Evolutionary conservation across 2,329 filamentous ascomycete species (phyloP).

Genomic region (Botrytis paeoniae): DNA sequence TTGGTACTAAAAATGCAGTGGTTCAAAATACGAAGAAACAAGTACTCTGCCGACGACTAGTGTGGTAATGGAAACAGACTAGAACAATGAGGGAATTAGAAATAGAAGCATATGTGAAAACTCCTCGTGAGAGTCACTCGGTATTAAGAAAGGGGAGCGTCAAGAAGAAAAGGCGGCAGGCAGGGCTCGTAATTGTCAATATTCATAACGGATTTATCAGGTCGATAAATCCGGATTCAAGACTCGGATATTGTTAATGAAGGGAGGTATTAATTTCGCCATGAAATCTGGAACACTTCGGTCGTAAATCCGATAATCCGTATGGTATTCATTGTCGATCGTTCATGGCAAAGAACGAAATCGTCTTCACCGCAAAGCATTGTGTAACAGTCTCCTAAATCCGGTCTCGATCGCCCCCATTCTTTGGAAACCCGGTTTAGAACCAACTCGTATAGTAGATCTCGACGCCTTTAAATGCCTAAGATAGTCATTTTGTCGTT

Average conservation of each 20-base stretch:
- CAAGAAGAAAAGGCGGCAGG: neutral
- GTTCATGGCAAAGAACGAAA: neutral
- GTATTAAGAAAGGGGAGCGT: neutral
- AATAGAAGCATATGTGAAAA: neutral
- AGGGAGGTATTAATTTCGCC: conserved; percentile 3
- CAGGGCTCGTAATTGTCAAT: neutral
- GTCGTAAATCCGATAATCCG: conserved; percentile 10
- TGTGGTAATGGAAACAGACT: neutral
- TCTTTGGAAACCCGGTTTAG: neutral
- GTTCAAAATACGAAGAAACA: neutral
- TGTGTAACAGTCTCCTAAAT: conserved; percentile 11
- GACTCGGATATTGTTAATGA: neutral
- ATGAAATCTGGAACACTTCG: neutral
- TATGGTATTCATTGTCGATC: conserved; percentile 13
- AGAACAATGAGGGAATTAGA: neutral
- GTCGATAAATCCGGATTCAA: neutral
- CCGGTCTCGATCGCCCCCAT: conserved; percentile 14
- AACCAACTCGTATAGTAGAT: neutral
- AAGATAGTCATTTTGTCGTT: neutral
- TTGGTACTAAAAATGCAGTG: neutral
- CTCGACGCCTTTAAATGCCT: conserved; percentile 10
- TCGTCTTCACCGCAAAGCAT: conserved; percentile 15
- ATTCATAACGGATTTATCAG: neutral
- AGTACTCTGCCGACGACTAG: conserved; percentile 8
- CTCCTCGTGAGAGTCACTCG: neutral